Conservation (phyloP, 2,329 filamentous ascomycete species). For the Trichoderma cornu-damae region DNA sequence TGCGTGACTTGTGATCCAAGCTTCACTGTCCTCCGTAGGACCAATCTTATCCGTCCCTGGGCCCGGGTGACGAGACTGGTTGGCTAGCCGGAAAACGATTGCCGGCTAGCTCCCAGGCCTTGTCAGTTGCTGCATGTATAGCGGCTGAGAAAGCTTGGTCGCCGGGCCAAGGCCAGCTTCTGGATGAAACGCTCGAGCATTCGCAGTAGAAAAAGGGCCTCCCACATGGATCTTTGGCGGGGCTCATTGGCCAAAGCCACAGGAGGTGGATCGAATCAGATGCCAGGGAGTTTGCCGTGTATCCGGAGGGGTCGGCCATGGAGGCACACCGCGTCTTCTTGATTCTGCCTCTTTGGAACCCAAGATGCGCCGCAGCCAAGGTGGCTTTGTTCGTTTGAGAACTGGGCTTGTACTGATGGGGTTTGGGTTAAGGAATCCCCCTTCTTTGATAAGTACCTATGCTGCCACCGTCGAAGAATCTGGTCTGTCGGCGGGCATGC, state of each 20-base stretch:
- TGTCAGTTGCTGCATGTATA: conserved; percentile 4
- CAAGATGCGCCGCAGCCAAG: not conserved
- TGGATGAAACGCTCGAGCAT: conserved; percentile 15
- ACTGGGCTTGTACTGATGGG: not conserved
- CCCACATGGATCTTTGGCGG: conserved; percentile 8
- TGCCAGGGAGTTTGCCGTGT: conserved; percentile 10
- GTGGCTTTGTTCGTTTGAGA: not conserved
- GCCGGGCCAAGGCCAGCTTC: conserved; percentile 4
- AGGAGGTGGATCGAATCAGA: conserved; percentile 8
- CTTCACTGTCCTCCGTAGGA: not conserved
- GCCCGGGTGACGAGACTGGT: conserved; percentile 2
- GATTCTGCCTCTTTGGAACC: not conserved
- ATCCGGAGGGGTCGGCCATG: conserved; percentile 4
- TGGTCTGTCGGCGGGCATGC: not conserved
- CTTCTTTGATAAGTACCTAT: too few relatives aligned
- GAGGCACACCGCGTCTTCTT: conserved; percentile 3
- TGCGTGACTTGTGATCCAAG: conserved; percentile 14
- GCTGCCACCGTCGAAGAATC: not conserved
- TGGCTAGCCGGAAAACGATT: conserved; percentile 13
- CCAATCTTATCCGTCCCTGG: conserved; percentile 8
- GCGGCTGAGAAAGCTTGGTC: conserved; percentile 11
- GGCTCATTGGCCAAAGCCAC: conserved; percentile 5
- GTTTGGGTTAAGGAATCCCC: not conserved
- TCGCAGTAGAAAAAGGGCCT: conserved; percentile 6
- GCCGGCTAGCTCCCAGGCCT: conserved; percentile 17